Evolutionary conservation across 2,329 filamentous ascomycete species (phyloP), one percentile per base, ranked within the genome.

Genomic region (Annulohypoxylon truncatum): DNA sequence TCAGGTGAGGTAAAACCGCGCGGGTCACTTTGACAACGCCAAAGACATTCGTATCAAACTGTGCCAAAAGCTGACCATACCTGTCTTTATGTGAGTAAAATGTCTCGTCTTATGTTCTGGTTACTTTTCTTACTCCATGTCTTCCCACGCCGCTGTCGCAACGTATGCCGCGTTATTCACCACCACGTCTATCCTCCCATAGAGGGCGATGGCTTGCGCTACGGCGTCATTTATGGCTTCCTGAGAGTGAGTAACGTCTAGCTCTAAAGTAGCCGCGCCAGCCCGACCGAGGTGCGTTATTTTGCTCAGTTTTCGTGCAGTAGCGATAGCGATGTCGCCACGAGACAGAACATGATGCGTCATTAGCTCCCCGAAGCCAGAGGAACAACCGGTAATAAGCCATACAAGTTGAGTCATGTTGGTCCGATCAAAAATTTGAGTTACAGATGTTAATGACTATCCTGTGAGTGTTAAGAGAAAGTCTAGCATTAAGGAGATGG

Each of bases 121-220:
- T 12, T 13, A 18, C 22, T 24, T 24, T 33, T 47, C 64, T 64
- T 57, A 68, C 64, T 66, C 64, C 2, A 70, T n/a, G 24, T 71
- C 67, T 47, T 70, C 67, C 42, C 61, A 70, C 6, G 54, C 56
- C 1, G 58, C 68, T 18, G 58, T 12, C 6, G 33, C 24, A 13
- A 66, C 20, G 22, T 66, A 68, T 8, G 47, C 70, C 6, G 68
- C 70, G 15, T 71, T 71, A 52, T 72, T 68, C 28, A 72, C 68
- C 12, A 72, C 38, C 9, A 71, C 66, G 42, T 71, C 65, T 8
- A 70, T 51, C 26, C 64, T 71, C 12, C 68, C 68, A 26, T 70
- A 63, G 6, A 66, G 56, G 12, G 40, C n/a, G 26, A 67, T 66
- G 26, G 66, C 68, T 55, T 68, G 61, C 12, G 64, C 29, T 12